Evolutionary conservation across 129 eudicot species (phyloP).

Genomic region (Flaveria linearis): DNA sequence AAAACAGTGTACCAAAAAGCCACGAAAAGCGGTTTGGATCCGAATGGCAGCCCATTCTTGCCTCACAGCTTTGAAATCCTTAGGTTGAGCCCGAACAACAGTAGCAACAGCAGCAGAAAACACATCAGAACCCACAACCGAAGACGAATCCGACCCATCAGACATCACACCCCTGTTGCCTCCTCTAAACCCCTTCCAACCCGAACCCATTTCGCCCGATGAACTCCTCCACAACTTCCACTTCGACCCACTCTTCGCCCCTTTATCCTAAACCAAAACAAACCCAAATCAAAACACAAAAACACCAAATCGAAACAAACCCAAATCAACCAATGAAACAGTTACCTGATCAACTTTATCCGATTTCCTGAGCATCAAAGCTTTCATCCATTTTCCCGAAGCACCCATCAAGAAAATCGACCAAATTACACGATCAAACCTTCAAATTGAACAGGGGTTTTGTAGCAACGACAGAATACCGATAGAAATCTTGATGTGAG

Average conservation of each 20-base stretch:
- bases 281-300: neutral
- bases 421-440: neutral
- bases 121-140: conserved; percentile 58
- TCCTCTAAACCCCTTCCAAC: conserved; percentile 77
- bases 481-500: neutral
- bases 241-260: conserved; percentile 57
- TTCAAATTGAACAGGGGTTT: neutral
- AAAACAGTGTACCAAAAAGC: conserved; percentile 64
- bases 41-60: conserved; percentile 99
- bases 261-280: conserved; percentile 50
- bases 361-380: conserved; percentile 64
- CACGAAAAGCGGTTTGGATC: conserved; percentile 94
- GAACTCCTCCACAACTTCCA: conserved; percentile 94
- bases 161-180: conserved; percentile 49
- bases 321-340: neutral
- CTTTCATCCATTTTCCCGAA: conserved; percentile 94
- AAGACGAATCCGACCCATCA: conserved; percentile 66
- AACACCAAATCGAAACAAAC: neutral
- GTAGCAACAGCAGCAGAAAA: conserved; percentile 87
- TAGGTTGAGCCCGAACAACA: conserved; percentile 85
- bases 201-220: conserved; percentile 66
- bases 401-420: conserved; percentile 55
- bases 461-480: neutral
- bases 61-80: conserved; percentile 77
- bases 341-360: conserved; percentile 69